Evolutionary conservation across 1,284 basidiomycete species (phyloP).

Genomic region (Tausonia pullulans): DNA sequence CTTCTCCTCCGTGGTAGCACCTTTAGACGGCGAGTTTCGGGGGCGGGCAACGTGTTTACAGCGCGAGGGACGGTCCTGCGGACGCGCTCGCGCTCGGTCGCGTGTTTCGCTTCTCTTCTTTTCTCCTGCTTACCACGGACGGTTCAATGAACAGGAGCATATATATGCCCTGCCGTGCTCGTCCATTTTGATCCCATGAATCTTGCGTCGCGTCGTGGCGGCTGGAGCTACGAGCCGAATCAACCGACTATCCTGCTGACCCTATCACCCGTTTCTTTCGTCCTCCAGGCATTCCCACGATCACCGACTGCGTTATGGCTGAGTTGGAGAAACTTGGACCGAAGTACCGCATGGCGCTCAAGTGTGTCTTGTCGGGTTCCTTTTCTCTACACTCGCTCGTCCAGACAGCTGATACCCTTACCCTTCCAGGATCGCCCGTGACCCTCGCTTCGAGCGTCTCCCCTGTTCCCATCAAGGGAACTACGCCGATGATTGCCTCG

Average conservation of each 20-base stretch:
- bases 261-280: neutral
- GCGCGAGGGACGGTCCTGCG: neutral
- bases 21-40: too few species aligned
- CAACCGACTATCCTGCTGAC: neutral
- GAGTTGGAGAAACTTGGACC: constrained; percentile 96
- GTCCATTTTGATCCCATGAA: too few species aligned
- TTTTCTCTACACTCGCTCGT: neutral
- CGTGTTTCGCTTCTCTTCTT: neutral
- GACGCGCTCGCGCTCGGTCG: neutral
- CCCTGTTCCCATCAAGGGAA: constrained; percentile 87
- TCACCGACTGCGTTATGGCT: constrained; percentile 96
- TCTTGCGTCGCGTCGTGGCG: too few species aligned
- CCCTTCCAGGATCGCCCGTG: constrained; percentile 69
- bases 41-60: too few species aligned
- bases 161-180: too few species aligned
- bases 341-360: constrained; percentile 84
- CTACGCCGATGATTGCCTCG: constrained; percentile 96
- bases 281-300: constrained; percentile 82
- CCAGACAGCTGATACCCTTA: neutral
- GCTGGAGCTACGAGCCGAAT: too few species aligned
- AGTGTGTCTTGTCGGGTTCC: constrained; percentile 40
- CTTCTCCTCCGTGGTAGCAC: neutral
- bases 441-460: constrained; percentile 90
- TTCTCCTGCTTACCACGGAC: neutral
- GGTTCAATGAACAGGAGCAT: too few species aligned